These are phyloP conservation scores for Tolypocladium sp. DNA, from an alignment of 2,329 filamentous ascomycete genomes.

Conservation along the genomic window DNA sequence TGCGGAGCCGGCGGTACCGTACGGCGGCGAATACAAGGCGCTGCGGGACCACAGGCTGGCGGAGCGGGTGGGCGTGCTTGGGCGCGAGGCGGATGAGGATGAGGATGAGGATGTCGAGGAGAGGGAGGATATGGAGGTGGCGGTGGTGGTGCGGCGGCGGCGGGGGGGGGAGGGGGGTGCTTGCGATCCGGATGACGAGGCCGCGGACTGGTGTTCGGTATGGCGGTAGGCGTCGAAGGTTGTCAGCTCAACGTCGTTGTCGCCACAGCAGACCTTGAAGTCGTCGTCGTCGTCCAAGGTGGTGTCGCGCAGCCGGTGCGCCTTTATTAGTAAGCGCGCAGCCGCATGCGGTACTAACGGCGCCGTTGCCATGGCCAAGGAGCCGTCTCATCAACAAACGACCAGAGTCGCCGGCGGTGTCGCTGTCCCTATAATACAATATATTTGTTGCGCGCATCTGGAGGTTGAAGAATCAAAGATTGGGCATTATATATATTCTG, in stretches of 20 bases:
- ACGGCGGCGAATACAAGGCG: not conserved
- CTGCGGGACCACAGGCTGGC: not conserved
- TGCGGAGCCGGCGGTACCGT: not conserved
- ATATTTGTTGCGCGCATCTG: not conserved
- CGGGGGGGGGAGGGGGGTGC: not conserved
- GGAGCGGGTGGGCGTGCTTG: not conserved
- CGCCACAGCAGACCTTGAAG: not conserved
- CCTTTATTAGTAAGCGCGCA: not conserved
- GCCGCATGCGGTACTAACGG: not conserved
- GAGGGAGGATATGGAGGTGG: not conserved
- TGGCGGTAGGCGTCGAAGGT: not conserved
- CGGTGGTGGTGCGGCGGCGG: not conserved
- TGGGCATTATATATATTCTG: not conserved
- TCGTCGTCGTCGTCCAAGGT: conserved; percentile 2
- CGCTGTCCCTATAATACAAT: not conserved
- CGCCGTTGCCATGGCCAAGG: not conserved
- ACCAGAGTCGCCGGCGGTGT: not conserved
- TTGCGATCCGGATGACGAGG: not conserved
- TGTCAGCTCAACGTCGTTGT: conserved; percentile 3
- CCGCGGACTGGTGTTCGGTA: not conserved
- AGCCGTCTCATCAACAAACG: no score
- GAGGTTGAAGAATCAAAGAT: not conserved
- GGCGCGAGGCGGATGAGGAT: not conserved
- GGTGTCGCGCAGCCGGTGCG: not conserved
- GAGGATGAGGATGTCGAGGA: not conserved